A percentile compares a stretch with the other conserved stretches of the same genome.
These are phyloP conservation scores for Macrophomina tecta DNA, from an alignment of 2,329 filamentous ascomycete species.

Conservation along the genomic window DNA sequence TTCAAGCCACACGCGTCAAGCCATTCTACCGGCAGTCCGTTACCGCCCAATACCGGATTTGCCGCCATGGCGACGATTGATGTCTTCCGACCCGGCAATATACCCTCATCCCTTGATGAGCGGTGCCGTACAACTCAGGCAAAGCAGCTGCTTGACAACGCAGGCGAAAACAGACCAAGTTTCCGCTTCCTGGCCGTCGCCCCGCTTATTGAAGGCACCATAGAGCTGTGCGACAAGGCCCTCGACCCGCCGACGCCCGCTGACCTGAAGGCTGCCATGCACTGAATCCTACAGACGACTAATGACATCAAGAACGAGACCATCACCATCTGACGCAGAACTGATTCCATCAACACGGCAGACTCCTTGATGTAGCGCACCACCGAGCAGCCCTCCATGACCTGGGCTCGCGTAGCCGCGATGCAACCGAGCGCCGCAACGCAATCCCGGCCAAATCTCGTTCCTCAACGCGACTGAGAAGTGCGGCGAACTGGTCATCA, in stretches of 20 bases:
- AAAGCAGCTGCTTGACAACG: neutral
- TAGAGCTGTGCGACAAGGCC: neutral
- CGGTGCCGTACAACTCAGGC: neutral
- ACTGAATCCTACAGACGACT: neutral
- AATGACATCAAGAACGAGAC: neutral
- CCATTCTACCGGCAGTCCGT: no score
- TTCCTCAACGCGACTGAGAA: neutral
- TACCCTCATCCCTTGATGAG: neutral
- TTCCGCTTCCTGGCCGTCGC: neutral
- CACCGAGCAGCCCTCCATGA: no score
- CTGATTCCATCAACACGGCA: no score
- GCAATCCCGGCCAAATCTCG: neutral
- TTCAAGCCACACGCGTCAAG: no score
- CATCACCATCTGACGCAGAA: neutral
- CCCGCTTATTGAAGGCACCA: neutral
- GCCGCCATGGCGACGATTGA: no score
- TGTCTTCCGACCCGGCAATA: no score
- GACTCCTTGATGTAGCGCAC: no score
- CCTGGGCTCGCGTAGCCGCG: no score
- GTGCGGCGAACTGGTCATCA: neutral
- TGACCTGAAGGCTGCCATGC: neutral
- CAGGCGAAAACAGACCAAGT: neutral
- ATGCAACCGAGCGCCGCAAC: no score
- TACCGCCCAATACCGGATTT: no score
- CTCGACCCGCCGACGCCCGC: neutral